These are phyloP conservation scores for Ustilago esculenta DNA, from an alignment of 1,284 basidiomycete genomes.

Conservation along the genomic window DNA sequence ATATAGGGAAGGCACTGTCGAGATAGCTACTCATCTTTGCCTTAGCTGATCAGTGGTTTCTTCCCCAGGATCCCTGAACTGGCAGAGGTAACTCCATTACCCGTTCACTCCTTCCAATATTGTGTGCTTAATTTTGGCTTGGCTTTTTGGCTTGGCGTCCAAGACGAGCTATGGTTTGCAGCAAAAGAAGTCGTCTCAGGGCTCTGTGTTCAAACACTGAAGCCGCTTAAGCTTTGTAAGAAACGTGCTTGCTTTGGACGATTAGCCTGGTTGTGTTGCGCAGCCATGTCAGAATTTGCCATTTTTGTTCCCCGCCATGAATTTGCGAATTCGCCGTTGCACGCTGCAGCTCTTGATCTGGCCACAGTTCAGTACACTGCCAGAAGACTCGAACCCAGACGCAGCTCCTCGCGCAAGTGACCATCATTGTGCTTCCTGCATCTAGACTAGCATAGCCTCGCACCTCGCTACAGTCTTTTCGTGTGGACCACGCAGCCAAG, in stretches of 20 bases:
- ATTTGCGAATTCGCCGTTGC: constrained; percentile 12
- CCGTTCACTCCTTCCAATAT: no score
- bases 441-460: no score
- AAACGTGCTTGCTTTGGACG: constrained; percentile 1
- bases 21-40: no score
- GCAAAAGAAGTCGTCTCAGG: no score
- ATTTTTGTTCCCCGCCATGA: neutral
- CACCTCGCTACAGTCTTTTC: neutral
- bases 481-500: constrained; percentile 23
- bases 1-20: no score
- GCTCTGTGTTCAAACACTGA: no score
- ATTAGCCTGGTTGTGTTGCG: no score
- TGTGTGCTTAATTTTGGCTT: neutral
- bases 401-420: no score
- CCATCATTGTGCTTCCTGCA: constrained; percentile 8
- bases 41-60: no score
- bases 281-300: no score
- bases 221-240: neutral
- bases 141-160: neutral
- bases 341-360: neutral
- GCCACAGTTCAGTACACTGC: neutral
- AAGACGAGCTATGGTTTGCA: neutral
- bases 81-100: no score
- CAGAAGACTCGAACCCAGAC: neutral
- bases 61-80: no score